Base-by-base conservation (phyloP, 2,329 filamentous ascomycete genomes). In the Aspergillus tamarii region DNA sequence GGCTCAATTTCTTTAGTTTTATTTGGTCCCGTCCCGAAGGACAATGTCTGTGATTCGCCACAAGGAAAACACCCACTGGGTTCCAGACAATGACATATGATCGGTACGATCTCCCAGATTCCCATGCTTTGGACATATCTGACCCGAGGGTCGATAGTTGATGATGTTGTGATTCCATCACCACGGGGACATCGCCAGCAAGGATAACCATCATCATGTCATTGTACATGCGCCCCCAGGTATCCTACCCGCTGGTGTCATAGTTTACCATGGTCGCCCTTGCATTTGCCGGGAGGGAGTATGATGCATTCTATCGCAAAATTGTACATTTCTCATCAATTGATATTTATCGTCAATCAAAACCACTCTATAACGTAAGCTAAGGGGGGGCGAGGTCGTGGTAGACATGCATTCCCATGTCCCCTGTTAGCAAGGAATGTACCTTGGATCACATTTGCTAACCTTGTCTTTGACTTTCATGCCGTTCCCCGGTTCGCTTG, bases 31-130 rank as follows among this genome's bases (percentile, higher is more conserved):
- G 28, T 32, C 48, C 48, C 48, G 16, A 52, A 12, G 36, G 23
- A 23, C 14, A 28, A 48, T 14, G 19, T 9, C 14, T 59, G 12
- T 26, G 28, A 30, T 39, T 59, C 23, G 43, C 39, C 28, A 39
- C 48, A 23, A 16, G n/a, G 21, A 23, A 23, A 41, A 48, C 36
- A 23, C 32, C 32, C 34, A 50, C 45, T 34, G 30, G 48, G 28
- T 32, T 52, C 48, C 48, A 32, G 48, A 52, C 48, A 52, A 52
- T 52, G 48, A 52, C 57, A 59, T 59, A 59, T 59, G 56, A 58
- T 58, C 30, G 56, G 56, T 58, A n/a, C 32, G 56, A 48, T 50
- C 26, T 14, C 16, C 46, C 46, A 50, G 34, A 30, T 16, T 14
- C 26, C 46, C 46, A 50, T 50, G 46, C 46, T 50, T 50, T 50